phyloP scores from a whole-genome alignment of 2,329 filamentous ascomycete genomes.

The Pseudovirgaria hyperparasitica region DNA sequence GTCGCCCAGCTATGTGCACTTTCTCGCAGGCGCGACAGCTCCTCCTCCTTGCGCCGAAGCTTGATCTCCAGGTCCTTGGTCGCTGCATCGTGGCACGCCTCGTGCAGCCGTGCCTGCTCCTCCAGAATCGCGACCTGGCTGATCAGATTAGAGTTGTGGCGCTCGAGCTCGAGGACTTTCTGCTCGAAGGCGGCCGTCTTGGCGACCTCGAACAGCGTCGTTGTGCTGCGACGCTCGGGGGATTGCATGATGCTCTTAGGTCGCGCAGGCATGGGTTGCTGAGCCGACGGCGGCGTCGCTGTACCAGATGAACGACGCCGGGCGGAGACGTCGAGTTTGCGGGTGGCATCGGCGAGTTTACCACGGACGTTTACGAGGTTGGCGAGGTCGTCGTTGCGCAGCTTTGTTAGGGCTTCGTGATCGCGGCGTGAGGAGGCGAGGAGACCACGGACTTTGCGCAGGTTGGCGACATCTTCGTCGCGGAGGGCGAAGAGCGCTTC shows the following conservation, averaged over 20 bases:
- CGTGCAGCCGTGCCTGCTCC: constrained; percentile 13
- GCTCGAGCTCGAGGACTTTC: constrained; percentile 28
- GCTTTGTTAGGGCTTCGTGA: constrained; percentile 24
- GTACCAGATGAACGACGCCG: constrained; percentile 2
- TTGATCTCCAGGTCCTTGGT: constrained; percentile 13
- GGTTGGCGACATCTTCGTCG: constrained; percentile 30
- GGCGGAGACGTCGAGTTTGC: constrained; percentile 18
- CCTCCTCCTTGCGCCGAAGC: constrained; percentile 17
- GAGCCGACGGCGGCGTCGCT: constrained; percentile 9
- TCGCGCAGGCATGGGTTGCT: constrained; percentile 11
- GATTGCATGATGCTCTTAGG: constrained; percentile 16
- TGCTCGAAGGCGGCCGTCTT: constrained; percentile 31
- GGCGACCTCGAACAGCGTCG: constrained; percentile 28
- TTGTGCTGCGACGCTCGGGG: constrained; percentile 18
- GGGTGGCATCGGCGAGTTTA: constrained; percentile 28
- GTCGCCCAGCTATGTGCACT: constrained; percentile 3
- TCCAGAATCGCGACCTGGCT: constrained; percentile 16
- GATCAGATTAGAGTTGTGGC: constrained; percentile 23
- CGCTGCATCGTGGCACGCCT: constrained; percentile 23
- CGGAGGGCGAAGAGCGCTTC: constrained; percentile 28
- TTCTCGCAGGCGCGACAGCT: constrained; percentile 12
- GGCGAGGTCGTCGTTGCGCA: constrained; percentile 29
- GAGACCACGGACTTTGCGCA: constrained; percentile 28
- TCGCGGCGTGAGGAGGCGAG: constrained; percentile 27
- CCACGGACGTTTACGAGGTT: constrained; percentile 27